Evolutionary conservation across 495 filamentous ascomycete genomes (phyloP), one percentile per base, ranked within the genome.

Genomic region (Terfezia claveryi): DNA sequence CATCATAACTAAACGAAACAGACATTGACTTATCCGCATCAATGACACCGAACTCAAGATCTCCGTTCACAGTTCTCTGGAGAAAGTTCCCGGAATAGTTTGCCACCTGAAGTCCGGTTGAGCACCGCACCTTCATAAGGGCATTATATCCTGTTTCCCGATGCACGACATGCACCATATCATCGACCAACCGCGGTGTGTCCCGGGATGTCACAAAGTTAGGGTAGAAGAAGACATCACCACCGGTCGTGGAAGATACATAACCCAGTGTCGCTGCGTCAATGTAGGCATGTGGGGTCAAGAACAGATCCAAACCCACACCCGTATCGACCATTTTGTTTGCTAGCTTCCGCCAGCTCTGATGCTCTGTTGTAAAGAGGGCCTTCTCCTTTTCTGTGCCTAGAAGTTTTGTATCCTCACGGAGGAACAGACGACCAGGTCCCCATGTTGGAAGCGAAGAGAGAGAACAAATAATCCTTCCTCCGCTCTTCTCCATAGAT

Each of bases 61-160:
- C 91, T 7, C 60, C 60, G 12, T 91, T 88, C 8, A 86, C 86
- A 5, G 84, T 85, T 69, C 94, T 85, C 61, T 99, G 91, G 51
- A 87, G 74, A 61, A 96, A 96, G 70, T 96, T 96, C 55, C 91
- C 91, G 60, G 92, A 85, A 64, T 96, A 99, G 36, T 79, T 78
- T 17, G 85, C 81, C 14, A 99, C 85, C 68, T 99, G 91, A 36
- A 99, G 76, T 14, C 91, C 91, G 64, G 92, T 96, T 8, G 87
- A 94, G 69, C 91, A 99, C 49, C 91, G 82, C 53, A 96, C 91
- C 73, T 99, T 99, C 87, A 99, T 91, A 61, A 96, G 74, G 8
- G 87, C 86, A 69, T 95, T 89, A 64, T 89, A 99, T 32, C 91
- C 91, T 16, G 89, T 93, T 65, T 95, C 88, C 56, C 91, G 74